phyloP scores from a whole-genome alignment of 2,329 filamentous ascomycete genomes.

The Scedosporium boydii region DNA sequence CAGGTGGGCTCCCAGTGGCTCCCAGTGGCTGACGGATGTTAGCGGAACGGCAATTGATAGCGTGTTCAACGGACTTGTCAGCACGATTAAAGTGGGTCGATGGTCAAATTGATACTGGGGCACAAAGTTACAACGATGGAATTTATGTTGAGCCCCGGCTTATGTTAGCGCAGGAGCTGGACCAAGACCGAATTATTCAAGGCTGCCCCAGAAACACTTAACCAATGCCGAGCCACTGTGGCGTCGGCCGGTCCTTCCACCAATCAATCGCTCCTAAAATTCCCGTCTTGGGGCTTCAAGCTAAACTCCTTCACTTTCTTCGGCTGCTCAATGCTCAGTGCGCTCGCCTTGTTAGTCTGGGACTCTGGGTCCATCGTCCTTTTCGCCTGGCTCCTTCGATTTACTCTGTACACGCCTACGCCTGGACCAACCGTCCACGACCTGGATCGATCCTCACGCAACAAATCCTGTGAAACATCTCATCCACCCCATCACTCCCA shows the following conservation, averaged over 20 bases:
- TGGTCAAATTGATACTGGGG: background rate
- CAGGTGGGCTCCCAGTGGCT: background rate
- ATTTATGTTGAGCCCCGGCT: too few relatives aligned
- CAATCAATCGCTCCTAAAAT: background rate
- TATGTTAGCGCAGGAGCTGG: background rate
- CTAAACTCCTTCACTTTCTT: background rate
- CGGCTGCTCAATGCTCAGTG: too few relatives aligned
- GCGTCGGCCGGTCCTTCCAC: background rate
- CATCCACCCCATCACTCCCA: background rate
- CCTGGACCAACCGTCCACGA: background rate
- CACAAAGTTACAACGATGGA: too few relatives aligned
- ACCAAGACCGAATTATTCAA: background rate
- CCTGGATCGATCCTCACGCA: background rate
- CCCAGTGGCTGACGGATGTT: background rate
- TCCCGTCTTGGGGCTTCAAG: too few relatives aligned
- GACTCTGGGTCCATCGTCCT: too few relatives aligned
- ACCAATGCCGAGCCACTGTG: slow-evolving; percentile 4
- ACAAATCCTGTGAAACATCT: background rate
- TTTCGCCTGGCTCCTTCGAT: too few relatives aligned
- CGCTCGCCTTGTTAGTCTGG: too few relatives aligned
- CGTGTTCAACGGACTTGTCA: background rate
- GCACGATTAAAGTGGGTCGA: background rate
- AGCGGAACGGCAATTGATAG: background rate
- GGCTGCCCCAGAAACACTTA: background rate
- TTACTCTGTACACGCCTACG: background rate